phyloP scores from a whole-genome alignment of 1,284 basidiomycete species.

The Termitomyces sp. region DNA sequence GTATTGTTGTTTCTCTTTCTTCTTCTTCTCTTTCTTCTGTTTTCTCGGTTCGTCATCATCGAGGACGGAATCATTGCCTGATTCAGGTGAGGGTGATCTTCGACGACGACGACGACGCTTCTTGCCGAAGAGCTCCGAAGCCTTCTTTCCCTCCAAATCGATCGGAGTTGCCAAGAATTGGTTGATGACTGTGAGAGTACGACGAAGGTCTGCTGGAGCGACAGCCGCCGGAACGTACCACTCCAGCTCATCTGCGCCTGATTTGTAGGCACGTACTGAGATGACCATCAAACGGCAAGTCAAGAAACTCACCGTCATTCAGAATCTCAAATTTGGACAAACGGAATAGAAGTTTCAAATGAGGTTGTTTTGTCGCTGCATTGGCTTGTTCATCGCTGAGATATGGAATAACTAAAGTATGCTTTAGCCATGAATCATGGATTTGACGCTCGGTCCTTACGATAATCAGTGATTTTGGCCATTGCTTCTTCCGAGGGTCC shows the following conservation, averaged over 20 bases:
- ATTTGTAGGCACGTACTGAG: constrained; percentile 9
- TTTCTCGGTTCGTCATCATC: constrained; percentile 42
- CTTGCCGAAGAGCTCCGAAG: constrained; percentile 60
- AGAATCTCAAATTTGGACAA: constrained; percentile 60
- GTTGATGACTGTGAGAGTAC: constrained; percentile 64
- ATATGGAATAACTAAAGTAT: constrained; percentile 63
- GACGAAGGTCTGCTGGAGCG: constrained; percentile 56
- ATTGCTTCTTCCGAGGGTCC: constrained; percentile 66
- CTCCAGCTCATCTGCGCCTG: constrained; percentile 67
- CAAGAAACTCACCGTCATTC: constrained; percentile 46
- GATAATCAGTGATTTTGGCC: constrained; percentile 69
- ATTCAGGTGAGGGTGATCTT: constrained; percentile 40
- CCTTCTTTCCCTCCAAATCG: constrained; percentile 70
- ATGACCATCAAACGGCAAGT: neutral
- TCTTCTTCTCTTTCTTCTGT: constrained; percentile 52
- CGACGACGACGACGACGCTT: constrained; percentile 49
- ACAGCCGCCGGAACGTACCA: constrained; percentile 77
- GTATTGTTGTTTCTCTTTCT: constrained; percentile 71
- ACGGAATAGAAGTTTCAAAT: constrained; percentile 79
- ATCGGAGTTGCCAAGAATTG: constrained; percentile 73
- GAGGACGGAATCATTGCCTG: constrained; percentile 34
- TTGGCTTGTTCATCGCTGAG: constrained; percentile 65
- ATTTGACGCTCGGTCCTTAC: constrained; percentile 41
- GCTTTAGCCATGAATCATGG: neutral
- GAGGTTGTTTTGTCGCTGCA: constrained; percentile 72